These are phyloP conservation scores for Amaranthus palmeri DNA, from an alignment of 148 eudicot species.

Conservation along the genomic window DNA sequence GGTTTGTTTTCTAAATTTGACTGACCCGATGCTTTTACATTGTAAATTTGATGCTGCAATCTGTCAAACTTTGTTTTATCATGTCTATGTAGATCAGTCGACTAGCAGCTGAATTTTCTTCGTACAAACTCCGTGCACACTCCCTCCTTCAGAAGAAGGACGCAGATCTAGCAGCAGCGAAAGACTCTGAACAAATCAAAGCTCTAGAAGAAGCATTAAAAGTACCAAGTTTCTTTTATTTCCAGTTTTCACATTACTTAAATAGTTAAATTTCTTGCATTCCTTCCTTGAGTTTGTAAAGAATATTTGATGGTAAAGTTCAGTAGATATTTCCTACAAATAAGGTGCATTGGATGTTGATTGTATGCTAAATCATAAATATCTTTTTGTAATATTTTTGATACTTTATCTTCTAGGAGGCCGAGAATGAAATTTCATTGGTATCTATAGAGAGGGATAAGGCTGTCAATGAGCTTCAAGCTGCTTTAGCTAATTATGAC, in stretches of 20 bases:
- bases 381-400: constrained; percentile 18
- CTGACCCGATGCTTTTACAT: background rate
- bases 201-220: constrained; percentile 88
- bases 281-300: constrained; percentile 1
- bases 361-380: constrained; percentile 10
- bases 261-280: background rate
- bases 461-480: constrained; percentile 69
- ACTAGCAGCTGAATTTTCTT: constrained; percentile 76
- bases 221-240: constrained; percentile 33
- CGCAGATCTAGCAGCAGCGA: constrained; percentile 82
- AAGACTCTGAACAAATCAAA: constrained; percentile 72
- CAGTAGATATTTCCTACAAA: background rate
- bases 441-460: constrained; percentile 69
- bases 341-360: background rate
- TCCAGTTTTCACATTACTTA: background rate
- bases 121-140: constrained; percentile 93
- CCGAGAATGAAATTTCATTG: constrained; percentile 68
- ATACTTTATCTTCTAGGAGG: constrained; percentile 54
- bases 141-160: constrained; percentile 93
- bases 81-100: constrained; percentile 36
- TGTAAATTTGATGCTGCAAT: background rate
- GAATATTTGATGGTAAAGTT: background rate
- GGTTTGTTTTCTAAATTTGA: background rate
- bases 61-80: background rate
- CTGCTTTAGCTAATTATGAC: constrained; percentile 53